Percentiles rank a stretch among this genome's conserved stretches.
Evolutionary conservation across 2,329 filamentous ascomycete species (phyloP).

Genomic region (Aspergillus sp.): DNA sequence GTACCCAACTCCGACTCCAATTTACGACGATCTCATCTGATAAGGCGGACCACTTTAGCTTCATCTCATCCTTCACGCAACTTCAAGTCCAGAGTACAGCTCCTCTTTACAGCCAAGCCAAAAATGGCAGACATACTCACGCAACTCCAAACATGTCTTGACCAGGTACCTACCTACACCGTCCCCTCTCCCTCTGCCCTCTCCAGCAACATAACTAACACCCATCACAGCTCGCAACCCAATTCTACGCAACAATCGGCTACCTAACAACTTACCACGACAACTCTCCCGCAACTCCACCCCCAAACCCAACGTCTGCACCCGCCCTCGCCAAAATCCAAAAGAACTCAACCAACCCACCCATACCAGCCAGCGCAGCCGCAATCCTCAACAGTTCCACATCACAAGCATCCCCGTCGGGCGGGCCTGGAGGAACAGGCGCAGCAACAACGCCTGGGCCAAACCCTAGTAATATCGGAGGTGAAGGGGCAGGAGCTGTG

Average conservation of each 20-base stretch:
- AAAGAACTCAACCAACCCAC: constrained; percentile 39
- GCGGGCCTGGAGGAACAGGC: constrained; percentile 13
- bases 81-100: neutral
- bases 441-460: constrained; percentile 23
- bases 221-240: constrained; percentile 46
- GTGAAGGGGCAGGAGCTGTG: neutral
- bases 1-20: neutral
- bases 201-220: constrained; percentile 6
- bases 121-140: constrained; percentile 49
- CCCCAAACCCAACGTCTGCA: constrained; percentile 31
- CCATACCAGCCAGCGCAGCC: constrained; percentile 30
- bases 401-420: constrained; percentile 15
- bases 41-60: neutral
- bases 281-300: constrained; percentile 39
- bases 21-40: neutral
- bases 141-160: constrained; percentile 52
- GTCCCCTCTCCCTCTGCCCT: neutral
- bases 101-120: neutral
- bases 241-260: constrained; percentile 52
- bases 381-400: constrained; percentile 10
- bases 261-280: constrained; percentile 50
- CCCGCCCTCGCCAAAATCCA: constrained; percentile 42
- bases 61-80: neutral
- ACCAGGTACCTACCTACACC: constrained; percentile 39
- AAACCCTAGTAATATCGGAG: constrained; percentile 14